phyloP scores from a whole-genome alignment of 352 stramenopile species.

The Phytophthora pisi region DNA sequence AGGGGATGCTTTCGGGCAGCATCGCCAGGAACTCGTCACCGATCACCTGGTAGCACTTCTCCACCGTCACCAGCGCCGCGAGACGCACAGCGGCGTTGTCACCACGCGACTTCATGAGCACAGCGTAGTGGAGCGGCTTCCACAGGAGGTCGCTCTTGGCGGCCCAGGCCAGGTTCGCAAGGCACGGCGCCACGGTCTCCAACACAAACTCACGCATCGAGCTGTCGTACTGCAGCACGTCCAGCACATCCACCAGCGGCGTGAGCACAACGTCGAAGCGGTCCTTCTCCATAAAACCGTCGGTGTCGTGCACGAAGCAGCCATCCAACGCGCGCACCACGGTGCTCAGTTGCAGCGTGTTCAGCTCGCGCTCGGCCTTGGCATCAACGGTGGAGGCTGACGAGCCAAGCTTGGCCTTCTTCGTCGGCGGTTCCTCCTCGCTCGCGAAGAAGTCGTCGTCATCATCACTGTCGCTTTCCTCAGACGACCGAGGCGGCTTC shows the following conservation, averaged over 20 bases:
- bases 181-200: constrained; percentile 63
- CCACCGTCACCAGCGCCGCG: constrained; percentile 76
- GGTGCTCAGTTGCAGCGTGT: constrained; percentile 58
- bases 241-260: constrained; percentile 77
- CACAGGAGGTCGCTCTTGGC: constrained; percentile 89
- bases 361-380: constrained; percentile 37
- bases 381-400: constrained; percentile 17
- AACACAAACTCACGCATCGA: constrained; percentile 62
- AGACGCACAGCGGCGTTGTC: constrained; percentile 68
- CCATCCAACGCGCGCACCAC: constrained; percentile 77
- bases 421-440: constrained; percentile 57
- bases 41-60: constrained; percentile 88
- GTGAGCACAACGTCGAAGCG: constrained; percentile 78
- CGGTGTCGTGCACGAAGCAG: constrained; percentile 86
- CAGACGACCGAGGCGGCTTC: constrained; percentile 38
- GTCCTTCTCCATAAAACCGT: constrained; percentile 90
- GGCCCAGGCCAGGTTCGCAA: constrained; percentile 86
- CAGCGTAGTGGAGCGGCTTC: constrained; percentile 89
- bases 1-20: constrained; percentile 90
- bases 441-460: constrained; percentile 47
- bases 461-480: constrained; percentile 40
- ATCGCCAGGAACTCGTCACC: constrained; percentile 90
- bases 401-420: constrained; percentile 63
- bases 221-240: constrained; percentile 61
- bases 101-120: constrained; percentile 89